Base-by-base conservation (phyloP, 306 rosid genomes). In the Psophocarpus tetragonolobus region DNA sequence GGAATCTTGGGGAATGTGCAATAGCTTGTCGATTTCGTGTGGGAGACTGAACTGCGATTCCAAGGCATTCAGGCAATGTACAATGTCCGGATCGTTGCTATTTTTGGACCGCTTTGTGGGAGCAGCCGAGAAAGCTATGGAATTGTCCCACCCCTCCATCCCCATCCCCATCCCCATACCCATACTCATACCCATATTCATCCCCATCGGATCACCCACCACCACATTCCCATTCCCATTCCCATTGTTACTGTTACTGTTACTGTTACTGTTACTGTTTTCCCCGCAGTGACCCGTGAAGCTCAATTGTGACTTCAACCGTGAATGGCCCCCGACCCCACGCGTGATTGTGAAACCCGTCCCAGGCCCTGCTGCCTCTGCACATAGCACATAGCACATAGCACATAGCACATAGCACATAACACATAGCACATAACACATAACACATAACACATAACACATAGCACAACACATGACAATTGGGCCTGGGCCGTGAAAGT, bases 11-110 rank as follows among this genome's bases (percentile, higher is more conserved):
- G 99, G 99, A 67, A 95, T 92, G 18, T 91, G 92, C 53, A 95
- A 80, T 15, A 95, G 83, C 76, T 88, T 91, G 61, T 95, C 97
- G 38, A 95, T 90, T 77, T 95, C 99, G 4, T 92, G 97, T 8
- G 99, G 96, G 64, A 92, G 80, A 84, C 97, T 92, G 82, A 86
- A 92, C 97, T 95, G 97, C 42, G 97, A 78, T 30, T 95, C 99
- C 66, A 95, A 81, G 51, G 80, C 76, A 53, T 64, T 78, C 62
- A 88, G 81, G 71, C 92, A 87, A 74, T 82, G 81, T 8, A 77
- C 87, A 6, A 91, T 66, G 82, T 95, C 97, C 0, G 87, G 82
- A 24, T 92, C 97, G 3, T 84, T 65, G 18, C 12, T 32, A 58
- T 42, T 83, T 80, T 83, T 92, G 8, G 96, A 71, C 17, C 96